A percentile compares a stretch with the other conserved stretches of the same genome.
These are phyloP conservation scores for Neckera pumila DNA, from an alignment of 225 moss, liverwort and hornwort species.

Conservation along the genomic window DNA sequence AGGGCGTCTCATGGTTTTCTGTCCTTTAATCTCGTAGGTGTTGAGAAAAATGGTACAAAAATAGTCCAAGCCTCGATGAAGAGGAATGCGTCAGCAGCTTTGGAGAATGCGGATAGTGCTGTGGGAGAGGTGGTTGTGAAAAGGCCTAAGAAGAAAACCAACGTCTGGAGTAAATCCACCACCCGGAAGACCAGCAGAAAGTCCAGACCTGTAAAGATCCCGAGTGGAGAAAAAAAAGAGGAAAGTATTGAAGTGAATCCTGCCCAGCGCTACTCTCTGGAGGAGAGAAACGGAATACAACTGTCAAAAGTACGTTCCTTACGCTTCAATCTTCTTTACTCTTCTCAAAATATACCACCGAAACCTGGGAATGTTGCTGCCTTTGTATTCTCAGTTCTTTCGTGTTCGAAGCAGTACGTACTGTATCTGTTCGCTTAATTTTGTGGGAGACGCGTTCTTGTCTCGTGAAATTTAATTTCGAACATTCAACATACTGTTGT, in stretches of 20 bases:
- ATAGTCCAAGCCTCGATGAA: constrained; percentile 11
- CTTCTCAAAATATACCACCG: neutral
- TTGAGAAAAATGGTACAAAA: constrained; percentile 14
- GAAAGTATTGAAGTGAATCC: constrained; percentile 75
- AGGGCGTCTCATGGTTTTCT: neutral
- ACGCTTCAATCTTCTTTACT: neutral
- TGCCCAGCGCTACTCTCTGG: constrained; percentile 52
- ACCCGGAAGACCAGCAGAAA: constrained; percentile 89
- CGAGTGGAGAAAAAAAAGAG: constrained; percentile 69
- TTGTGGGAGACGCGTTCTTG: neutral
- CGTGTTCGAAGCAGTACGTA: neutral
- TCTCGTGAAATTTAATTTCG: neutral
- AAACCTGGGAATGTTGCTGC: neutral
- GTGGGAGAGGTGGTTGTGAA: constrained; percentile 51
- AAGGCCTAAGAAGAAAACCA: constrained; percentile 72
- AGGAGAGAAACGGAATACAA: constrained; percentile 51
- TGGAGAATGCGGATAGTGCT: constrained; percentile 27
- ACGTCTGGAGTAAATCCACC: constrained; percentile 87
- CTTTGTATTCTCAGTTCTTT: neutral
- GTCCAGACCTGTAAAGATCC: constrained; percentile 50
- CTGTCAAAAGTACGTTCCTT: constrained; percentile 36
- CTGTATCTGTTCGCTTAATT: neutral
- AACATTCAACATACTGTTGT: neutral
- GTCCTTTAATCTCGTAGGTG: neutral
- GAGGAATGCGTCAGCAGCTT: constrained; percentile 24